Evolutionary conservation across 2,329 filamentous ascomycete genomes (phyloP), one percentile per base, ranked within the genome.

Genomic region (Fusarium illudens): DNA sequence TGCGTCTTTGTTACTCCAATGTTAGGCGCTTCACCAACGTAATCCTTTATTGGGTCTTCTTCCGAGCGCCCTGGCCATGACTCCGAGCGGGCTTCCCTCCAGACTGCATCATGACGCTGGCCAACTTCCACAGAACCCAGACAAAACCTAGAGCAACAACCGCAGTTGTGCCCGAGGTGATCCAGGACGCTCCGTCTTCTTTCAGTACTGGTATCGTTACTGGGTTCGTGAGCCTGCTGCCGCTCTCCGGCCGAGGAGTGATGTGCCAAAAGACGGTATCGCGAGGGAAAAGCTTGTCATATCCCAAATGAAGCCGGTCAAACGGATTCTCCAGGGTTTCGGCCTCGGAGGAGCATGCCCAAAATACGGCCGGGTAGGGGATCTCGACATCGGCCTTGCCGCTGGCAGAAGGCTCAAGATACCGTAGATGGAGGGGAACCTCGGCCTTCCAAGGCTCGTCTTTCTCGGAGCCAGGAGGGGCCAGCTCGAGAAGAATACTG

Each of bases 301-400:
- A 97, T 1, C 94, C 94, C n/a, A 97, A 73, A 74, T 93, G 88
- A n/a, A 85, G 82, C 6, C 92, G 84, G 77, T 97, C 94, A 78
- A 98, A 98, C 0, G 95, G 95, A 73, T 92, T 97, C 6, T 84
- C 86, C 0, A 86, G 79, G 79, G 95, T 92, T 72, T 92, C 90
- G 1, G 84, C 84, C 1, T 86, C 88, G 0, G 90, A 87, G 8
- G 86, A 84, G 75, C 95, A 98, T 1, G 94, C 93, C 94, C 94
- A 97, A 82, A 97, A 97, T 0, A 97, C 86, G 0, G 88, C 86
- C 0, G 95, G 95, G 81, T 91, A 94, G 0, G 95, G 92, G 0
- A 96, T 77, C n/a, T 88, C 80, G 1, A 89, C 78, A 5, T 83
- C 70, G 3, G 80, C 77, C 66, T 87, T 83, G 3, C 89, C 89